A percentile compares a stretch with the other conserved stretches of the same genome.
phyloP scores from a whole-genome alignment of 768 basidiomycete genomes.

The Mycena maculata region DNA sequence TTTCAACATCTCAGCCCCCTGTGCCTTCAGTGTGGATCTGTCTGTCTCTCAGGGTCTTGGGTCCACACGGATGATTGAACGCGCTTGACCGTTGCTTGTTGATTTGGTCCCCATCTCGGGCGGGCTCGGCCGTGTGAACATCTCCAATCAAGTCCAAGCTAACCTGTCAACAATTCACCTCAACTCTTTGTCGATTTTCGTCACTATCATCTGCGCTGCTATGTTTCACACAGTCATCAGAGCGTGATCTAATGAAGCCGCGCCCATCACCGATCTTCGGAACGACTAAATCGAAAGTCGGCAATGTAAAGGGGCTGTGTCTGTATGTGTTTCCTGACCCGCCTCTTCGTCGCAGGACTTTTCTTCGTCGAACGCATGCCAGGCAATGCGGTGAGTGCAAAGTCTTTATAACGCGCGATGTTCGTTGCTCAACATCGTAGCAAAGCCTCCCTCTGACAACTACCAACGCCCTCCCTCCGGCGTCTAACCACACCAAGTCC shows the following conservation, averaged over 20 bases:
- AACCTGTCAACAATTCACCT: background rate
- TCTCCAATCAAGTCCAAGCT: background rate
- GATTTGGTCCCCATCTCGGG: background rate
- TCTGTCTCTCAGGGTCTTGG: slow-evolving; percentile 18
- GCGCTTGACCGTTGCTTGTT: slow-evolving; percentile 12
- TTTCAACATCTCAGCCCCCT: slow-evolving; percentile 18
- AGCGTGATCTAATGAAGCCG: too few species aligned
- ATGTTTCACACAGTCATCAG: background rate
- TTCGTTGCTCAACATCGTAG: slow-evolving; percentile 26
- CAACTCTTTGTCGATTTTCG: background rate
- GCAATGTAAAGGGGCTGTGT: slow-evolving; percentile 22
- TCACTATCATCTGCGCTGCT: background rate
- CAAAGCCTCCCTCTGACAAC: slow-evolving; percentile 20
- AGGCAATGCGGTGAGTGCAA: slow-evolving; percentile 28
- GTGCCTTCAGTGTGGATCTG: background rate
- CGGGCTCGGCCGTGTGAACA: slow-evolving; percentile 14
- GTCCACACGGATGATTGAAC: too few species aligned
- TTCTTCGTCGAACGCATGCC: slow-evolving; percentile 26
- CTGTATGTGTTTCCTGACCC: slow-evolving; percentile 14
- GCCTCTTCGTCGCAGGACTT: background rate
- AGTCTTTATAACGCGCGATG: slow-evolving; percentile 26
- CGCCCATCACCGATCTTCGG: slow-evolving; percentile 10
- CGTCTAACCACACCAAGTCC: slow-evolving; percentile 5
- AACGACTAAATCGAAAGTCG: slow-evolving; percentile 24
- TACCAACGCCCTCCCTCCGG: background rate